A percentile compares a stretch with the other conserved stretches of the same genome.
Evolutionary conservation across 768 basidiomycete genomes (phyloP).

Genomic region (Mycena olivaceomarginata): DNA sequence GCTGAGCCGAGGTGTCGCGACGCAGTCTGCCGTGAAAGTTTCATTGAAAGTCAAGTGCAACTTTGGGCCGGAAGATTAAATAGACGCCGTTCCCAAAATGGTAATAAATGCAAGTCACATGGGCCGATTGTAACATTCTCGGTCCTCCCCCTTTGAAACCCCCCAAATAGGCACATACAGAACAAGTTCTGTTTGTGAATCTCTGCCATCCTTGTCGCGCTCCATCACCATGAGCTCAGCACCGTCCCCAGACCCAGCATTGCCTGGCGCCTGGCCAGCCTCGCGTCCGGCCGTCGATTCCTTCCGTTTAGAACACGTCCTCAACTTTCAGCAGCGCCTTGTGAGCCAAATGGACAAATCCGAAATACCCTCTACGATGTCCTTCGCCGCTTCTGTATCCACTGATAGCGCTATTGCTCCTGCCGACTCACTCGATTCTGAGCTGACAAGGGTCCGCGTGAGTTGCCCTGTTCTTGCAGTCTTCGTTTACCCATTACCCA

Average conservation of each 20-base stretch:
- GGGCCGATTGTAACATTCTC: no score
- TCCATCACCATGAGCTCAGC: constrained; percentile 46
- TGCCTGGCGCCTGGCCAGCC: constrained; percentile 69
- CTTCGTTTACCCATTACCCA: constrained; percentile 13
- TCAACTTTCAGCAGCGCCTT: constrained; percentile 51
- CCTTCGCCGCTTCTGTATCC: constrained; percentile 29
- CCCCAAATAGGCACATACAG: no score
- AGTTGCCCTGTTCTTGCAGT: not conserved
- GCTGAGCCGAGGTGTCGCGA: no score
- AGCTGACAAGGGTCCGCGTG: constrained; percentile 47
- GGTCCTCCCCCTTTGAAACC: not conserved
- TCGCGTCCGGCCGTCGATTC: constrained; percentile 39
- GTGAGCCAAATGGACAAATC: constrained; percentile 39
- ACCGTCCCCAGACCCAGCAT: constrained; percentile 50
- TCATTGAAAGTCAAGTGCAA: no score
- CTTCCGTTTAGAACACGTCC: constrained; percentile 53
- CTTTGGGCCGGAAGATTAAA: no score
- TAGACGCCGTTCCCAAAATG: no score
- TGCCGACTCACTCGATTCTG: constrained; percentile 45
- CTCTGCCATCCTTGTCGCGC: not conserved
- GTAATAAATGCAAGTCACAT: no score
- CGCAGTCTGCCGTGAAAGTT: no score
- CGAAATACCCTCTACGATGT: constrained; percentile 24
- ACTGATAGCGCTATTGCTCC: constrained; percentile 35
- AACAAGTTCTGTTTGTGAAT: no score